Evolutionary conservation across 805 yeast species (phyloP), one percentile per base, ranked within the genome.

Genomic region (Suhomyces vadensis): DNA sequence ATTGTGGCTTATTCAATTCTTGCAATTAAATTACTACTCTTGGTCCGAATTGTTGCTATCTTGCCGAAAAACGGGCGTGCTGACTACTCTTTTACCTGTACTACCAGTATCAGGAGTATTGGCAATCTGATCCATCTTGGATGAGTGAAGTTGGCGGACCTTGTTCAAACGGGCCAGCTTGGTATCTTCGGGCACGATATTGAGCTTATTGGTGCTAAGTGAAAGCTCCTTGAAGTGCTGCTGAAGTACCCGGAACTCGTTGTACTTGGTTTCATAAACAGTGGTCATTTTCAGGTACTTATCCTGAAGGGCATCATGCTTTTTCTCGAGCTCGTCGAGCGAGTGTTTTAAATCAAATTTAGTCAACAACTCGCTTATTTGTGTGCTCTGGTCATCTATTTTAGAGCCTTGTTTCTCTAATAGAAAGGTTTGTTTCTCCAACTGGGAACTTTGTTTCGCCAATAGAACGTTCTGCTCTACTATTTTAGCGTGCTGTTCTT

Each of bases 261-360:
- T 38, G 23, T 49, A 57, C 44, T 65, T 65, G 5, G 52, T 39
- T n/a, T 53, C 54, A 44, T 65, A 67, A 3, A 49, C 48, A 9
- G 41, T 31, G 17, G 52, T 44, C 39, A 67, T 50, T 14, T 39
- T 41, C 2, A 47, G 42, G 35, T 63, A 65, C 16, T 37, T 37
- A n/a, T 22, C 6, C 10, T 45, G 36, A 14, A 41, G 35, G 4
- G 24, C 26, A 5, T 27, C 29, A 13, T 39, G 25, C 16, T 45
- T 45, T 2, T 10, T 31, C 24, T 45, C 35, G 14, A 35, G 26
- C 19, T 31, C 45, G n/a, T 20, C 37, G 13, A 10, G 6, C 9
- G 35, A 35, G 22, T 23, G 22, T 14, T 41, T 17, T 9, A 40
- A 19, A n/a, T 23, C n/a, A 17, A 31, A 16, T 22, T 23, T 22